A percentile compares a stretch with the other conserved stretches of the same genome.
These are phyloP conservation scores for Botrytis tulipae DNA, from an alignment of 2,329 filamentous ascomycete species.

Conservation along the genomic window DNA sequence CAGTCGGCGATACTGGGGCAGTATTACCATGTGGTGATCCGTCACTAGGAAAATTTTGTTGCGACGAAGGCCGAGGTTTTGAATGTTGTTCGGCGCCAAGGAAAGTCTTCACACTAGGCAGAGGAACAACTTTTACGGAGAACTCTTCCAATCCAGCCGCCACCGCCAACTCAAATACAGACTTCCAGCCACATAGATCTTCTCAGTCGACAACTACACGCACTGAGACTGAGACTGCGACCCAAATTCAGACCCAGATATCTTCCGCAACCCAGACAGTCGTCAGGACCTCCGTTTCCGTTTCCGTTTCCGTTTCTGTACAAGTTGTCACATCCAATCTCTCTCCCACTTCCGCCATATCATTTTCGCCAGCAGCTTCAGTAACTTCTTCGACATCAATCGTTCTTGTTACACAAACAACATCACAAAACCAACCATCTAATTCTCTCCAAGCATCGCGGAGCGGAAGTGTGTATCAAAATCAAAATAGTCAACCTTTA, in stretches of 20 bases:
- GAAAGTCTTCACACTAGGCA: slow-evolving; percentile 23
- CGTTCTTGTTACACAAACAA: neutral
- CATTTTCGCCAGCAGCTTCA: neutral
- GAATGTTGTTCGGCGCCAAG: slow-evolving; percentile 21
- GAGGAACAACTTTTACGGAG: neutral
- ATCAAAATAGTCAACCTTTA: neutral
- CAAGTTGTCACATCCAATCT: slow-evolving; percentile 2
- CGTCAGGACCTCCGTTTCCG: neutral
- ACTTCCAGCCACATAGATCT: neutral
- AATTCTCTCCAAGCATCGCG: neutral
- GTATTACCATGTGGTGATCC: slow-evolving; percentile 24
- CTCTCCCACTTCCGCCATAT: neutral
- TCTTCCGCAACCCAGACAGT: neutral
- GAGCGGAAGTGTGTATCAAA: neutral
- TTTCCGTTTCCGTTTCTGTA: slow-evolving; percentile 1
- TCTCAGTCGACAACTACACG: neutral
- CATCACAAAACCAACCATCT: neutral
- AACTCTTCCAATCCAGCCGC: neutral
- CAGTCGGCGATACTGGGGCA: slow-evolving; percentile 21
- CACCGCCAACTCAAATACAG: neutral
- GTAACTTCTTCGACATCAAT: neutral
- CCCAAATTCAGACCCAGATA: neutral
- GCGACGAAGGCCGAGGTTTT: slow-evolving; percentile 25
- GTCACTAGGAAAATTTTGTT: slow-evolving; percentile 25
- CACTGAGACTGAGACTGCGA: neutral